phyloP scores from a whole-genome alignment of 139 green algal species.

The Volvox africanus region DNA sequence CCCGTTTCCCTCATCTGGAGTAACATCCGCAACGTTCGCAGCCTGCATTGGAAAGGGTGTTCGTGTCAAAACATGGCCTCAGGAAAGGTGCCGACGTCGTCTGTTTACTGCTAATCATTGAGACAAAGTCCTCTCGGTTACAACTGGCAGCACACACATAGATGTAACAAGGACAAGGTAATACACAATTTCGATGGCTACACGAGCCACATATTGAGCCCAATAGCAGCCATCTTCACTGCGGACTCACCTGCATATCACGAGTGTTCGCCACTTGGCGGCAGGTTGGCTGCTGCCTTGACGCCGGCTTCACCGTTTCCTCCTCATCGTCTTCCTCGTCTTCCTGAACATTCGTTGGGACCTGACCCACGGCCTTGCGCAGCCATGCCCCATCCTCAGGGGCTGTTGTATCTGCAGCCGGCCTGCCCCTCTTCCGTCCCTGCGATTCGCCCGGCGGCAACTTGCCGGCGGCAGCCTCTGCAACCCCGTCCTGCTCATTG shows the following conservation, averaged over 20 bases:
- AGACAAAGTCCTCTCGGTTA: background rate
- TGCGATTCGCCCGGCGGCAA: background rate
- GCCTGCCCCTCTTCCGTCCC: background rate
- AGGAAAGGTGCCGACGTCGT: background rate
- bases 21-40: background rate
- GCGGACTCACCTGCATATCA: background rate
- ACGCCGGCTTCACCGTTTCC: background rate
- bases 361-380: background rate
- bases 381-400: conserved; percentile 15
- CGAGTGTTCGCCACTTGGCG: background rate
- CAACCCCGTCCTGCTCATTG: background rate
- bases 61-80: background rate
- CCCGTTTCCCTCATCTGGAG: background rate
- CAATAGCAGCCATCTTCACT: background rate
- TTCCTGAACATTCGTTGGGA: background rate
- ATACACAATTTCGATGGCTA: background rate
- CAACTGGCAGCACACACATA: background rate
- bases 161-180: background rate
- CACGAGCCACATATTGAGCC: background rate
- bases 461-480: background rate
- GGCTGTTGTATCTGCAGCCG: background rate
- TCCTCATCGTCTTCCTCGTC: conserved; percentile 14
- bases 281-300: background rate
- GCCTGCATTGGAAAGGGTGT: background rate
- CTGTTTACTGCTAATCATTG: background rate